Percentiles rank a stretch among this genome's conserved stretches.
Conservation (phyloP, 805 yeast genomes). For the Kodamaea sagamina region DNA sequence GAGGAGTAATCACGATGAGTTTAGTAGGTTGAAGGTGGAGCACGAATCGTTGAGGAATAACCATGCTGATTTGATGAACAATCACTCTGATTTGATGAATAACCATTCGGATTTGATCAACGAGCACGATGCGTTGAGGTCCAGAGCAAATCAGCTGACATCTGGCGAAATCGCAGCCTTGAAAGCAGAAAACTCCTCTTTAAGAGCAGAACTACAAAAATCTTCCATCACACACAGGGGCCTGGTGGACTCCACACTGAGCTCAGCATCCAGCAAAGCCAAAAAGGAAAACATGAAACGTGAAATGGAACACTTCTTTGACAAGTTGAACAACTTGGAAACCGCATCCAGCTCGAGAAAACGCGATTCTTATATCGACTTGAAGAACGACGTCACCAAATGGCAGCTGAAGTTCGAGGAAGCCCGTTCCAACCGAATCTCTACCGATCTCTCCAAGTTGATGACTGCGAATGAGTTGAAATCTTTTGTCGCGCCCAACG, state of each 20-base stretch:
- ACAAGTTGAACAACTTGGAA: constrained; percentile 31
- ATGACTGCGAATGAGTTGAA: constrained; percentile 28
- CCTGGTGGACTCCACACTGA: constrained; percentile 8
- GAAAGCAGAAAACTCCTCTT: constrained; percentile 7
- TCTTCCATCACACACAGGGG: not conserved
- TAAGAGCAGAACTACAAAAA: constrained; percentile 7
- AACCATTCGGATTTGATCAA: constrained; percentile 1
- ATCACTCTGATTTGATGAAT: no score
- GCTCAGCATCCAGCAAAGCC: constrained; percentile 4
- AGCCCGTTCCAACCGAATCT: constrained; percentile 38
- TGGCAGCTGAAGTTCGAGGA: constrained; percentile 57
- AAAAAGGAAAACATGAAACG: constrained; percentile 14
- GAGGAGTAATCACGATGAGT: no score
- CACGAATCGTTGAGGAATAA: no score
- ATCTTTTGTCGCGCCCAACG: constrained; percentile 36
- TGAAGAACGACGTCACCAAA: constrained; percentile 36
- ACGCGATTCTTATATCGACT: constrained; percentile 11
- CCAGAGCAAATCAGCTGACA: no score
- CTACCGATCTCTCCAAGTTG: constrained; percentile 21
- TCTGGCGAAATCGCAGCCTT: no score
- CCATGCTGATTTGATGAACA: no score
- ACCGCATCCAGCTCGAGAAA: constrained; percentile 14
- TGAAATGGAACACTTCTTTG: constrained; percentile 27
- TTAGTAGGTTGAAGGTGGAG: no score
- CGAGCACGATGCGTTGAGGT: not conserved